Base-by-base conservation (phyloP, 306 rosid species). In the Quercus dentata region DNA sequence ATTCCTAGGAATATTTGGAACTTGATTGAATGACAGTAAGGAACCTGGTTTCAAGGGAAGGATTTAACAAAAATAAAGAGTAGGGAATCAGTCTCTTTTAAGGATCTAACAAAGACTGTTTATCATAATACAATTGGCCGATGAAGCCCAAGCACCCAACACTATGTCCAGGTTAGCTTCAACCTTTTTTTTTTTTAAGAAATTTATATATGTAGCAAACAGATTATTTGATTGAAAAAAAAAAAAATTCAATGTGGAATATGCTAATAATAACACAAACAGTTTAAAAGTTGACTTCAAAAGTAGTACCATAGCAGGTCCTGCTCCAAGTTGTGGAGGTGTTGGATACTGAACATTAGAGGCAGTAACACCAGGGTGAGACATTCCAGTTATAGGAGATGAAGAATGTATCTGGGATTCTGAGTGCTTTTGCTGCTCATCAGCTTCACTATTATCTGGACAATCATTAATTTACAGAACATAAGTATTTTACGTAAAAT, bases 261-360 rank as follows among this genome's bases (percentile, higher is more conserved):
- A 67, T 6, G 35, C 6, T 14, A 28, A 67, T 19, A 33, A 67
- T 8, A 14, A 67, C 38, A 27, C 30, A 27, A 28, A 67, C n/a
- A 31, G 25, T 33, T 18, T 38, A 67, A n/a, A 33, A 33, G n/a
- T 67, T 35, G 25, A 81, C 82, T 65, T 85, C 55, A 4, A 68
- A 82, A 77, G 72, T 77, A 56, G 80, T 87, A 94, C 98, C 98
- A 94, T 61, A 76, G 98, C 78, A 77, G 82, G 92, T 51, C 86
- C 97, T 59, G 93, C 78, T 83, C 98, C 98, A 82, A 87, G 81
- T 77, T 87, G 97, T 0, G 94, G 79, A 87, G 93, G 90, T 57
- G 85, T 55, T 82, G 79, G 83, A 87, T 92, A 91, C 83, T 74
- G 98, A 81, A 83, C 86, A 81, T 77, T 82, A 80, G 86, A 89